Conservation (phyloP, 2,329 filamentous ascomycete genomes). For the Exophiala spinifera region DNA sequence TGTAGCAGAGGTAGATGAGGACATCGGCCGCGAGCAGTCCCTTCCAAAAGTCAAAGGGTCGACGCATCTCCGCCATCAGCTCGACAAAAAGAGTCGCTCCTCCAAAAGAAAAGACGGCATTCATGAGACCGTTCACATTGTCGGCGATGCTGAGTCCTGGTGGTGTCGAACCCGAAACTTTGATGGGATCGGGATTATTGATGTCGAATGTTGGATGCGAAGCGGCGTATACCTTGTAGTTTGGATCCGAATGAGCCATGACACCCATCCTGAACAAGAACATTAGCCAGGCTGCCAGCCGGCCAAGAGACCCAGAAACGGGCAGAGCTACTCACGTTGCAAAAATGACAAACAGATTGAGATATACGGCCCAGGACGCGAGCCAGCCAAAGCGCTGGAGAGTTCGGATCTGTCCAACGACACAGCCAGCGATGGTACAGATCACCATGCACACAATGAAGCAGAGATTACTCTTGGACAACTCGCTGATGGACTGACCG, state of each 20-base stretch:
- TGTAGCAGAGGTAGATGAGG: slow-evolving; percentile 49
- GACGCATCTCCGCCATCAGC: slow-evolving; percentile 55
- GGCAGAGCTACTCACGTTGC: slow-evolving; percentile 38
- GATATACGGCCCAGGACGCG: slow-evolving; percentile 55
- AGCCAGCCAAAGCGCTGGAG: slow-evolving; percentile 55
- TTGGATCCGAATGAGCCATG: slow-evolving; percentile 49
- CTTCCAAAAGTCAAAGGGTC: slow-evolving; percentile 51
- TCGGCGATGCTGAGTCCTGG: slow-evolving; percentile 43
- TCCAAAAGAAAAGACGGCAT: slow-evolving; percentile 58
- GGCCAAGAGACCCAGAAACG: not conserved
- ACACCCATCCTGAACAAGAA: slow-evolving; percentile 45
- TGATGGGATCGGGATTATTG: slow-evolving; percentile 41
- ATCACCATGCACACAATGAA: slow-evolving; percentile 53
- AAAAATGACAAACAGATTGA: slow-evolving; percentile 55
- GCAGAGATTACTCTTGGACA: slow-evolving; percentile 50
- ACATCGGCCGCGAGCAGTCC: slow-evolving; percentile 44
- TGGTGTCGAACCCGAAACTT: slow-evolving; percentile 12
- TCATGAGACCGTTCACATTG: slow-evolving; percentile 52
- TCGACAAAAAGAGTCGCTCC: slow-evolving; percentile 58
- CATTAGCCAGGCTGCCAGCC: not conserved
- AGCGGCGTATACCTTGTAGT: slow-evolving; percentile 42
- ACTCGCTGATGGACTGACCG: slow-evolving; percentile 55
- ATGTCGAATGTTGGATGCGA: slow-evolving; percentile 40
- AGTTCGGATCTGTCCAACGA: slow-evolving; percentile 56
- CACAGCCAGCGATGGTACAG: slow-evolving; percentile 50